Percentiles rank a stretch among this genome's conserved stretches.
Conservation (phyloP, 208 protist genomes). For the Trypanosoma brucei region DNA sequence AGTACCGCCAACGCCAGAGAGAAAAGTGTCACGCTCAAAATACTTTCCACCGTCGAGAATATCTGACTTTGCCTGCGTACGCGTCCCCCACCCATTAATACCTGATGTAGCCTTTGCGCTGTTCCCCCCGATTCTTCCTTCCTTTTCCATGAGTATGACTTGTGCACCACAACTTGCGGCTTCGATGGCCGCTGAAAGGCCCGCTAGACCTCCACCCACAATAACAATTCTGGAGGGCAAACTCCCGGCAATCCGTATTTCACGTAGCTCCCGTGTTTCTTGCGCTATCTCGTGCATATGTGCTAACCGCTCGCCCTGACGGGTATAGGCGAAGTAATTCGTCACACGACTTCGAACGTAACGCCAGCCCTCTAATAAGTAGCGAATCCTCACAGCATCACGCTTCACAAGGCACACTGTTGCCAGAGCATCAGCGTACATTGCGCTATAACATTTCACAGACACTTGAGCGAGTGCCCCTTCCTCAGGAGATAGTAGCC, state of each 20-base stretch:
- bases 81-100: slow-evolving; percentile 92
- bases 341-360: slow-evolving; percentile 44
- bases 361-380: slow-evolving; percentile 57
- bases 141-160: slow-evolving; percentile 91
- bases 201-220: slow-evolving; percentile 83
- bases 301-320: slow-evolving; percentile 53
- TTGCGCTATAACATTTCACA: slow-evolving; percentile 75
- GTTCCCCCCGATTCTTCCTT: slow-evolving; percentile 89
- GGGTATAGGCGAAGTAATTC: slow-evolving; percentile 41
- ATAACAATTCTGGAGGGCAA: slow-evolving; percentile 70
- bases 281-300: slow-evolving; percentile 68
- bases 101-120: slow-evolving; percentile 95
- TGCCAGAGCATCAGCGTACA: slow-evolving; percentile 80
- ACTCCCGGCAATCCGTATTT: slow-evolving; percentile 49
- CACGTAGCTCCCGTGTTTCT: slow-evolving; percentile 45
- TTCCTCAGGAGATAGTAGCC: slow-evolving; percentile 24
- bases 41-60: slow-evolving; percentile 64
- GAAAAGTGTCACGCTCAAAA: slow-evolving; percentile 82
- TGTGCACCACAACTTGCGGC: slow-evolving; percentile 72
- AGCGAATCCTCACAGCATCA: slow-evolving; percentile 43
- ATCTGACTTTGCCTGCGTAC: slow-evolving; percentile 68
- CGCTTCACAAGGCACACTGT: slow-evolving; percentile 66
- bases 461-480: slow-evolving; percentile 54
- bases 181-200: slow-evolving; percentile 80
- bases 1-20: slow-evolving; percentile 55